Percentiles rank a stretch among this genome's conserved stretches.
phyloP scores from a whole-genome alignment of 371 early-diverging fungal genomes.

The Funneliformis caledonium region DNA sequence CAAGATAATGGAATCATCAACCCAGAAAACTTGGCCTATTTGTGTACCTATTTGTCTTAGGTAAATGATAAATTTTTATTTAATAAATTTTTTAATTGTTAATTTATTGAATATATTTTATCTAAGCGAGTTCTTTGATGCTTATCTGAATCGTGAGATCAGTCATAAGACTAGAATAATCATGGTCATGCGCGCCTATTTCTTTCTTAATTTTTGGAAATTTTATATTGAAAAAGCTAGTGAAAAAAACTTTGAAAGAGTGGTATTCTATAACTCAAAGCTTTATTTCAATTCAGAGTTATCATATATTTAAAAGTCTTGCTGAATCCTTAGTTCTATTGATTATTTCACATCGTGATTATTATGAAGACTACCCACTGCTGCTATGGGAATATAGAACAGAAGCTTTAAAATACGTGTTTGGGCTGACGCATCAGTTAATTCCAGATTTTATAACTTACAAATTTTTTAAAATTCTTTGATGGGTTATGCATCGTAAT shows the following conservation, averaged over 20 bases:
- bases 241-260: not conserved
- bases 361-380: not conserved
- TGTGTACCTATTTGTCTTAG: not conserved
- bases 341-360: not conserved
- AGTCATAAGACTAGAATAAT: not conserved
- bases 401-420: not conserved
- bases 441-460: not conserved
- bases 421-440: not conserved
- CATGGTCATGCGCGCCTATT: not conserved
- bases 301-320: not conserved
- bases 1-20: too few species aligned
- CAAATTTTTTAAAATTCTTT: not conserved
- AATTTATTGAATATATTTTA: not conserved
- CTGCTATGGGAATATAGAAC: not conserved
- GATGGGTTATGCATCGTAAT: not conserved
- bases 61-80: not conserved
- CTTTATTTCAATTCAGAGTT: not conserved
- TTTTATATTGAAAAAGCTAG: not conserved
- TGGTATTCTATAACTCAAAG: not conserved
- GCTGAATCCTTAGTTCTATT: not conserved
- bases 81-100: not conserved
- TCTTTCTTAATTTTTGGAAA: not conserved
- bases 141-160: not conserved
- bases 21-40: not conserved
- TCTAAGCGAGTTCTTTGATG: not conserved